Conservation (phyloP, 2,329 filamentous ascomycete genomes). For the Scortechinia acanthostroma region DNA sequence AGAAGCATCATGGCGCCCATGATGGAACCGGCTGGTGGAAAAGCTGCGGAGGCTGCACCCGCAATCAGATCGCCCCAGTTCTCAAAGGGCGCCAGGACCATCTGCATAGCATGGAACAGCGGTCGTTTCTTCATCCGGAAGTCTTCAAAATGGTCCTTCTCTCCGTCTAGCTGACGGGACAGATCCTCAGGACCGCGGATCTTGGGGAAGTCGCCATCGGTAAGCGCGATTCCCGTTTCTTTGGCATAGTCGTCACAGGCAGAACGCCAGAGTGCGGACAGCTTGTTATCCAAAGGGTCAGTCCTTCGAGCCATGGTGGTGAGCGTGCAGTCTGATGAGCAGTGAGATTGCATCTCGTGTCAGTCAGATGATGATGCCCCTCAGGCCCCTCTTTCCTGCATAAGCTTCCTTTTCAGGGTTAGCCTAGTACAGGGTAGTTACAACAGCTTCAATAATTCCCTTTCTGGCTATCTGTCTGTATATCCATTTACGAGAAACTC, state of each 20-base stretch:
- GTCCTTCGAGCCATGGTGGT: not conserved
- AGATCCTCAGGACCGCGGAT: slow-evolving; percentile 2
- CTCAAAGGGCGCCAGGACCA: slow-evolving; percentile 3
- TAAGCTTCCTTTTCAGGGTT: too few species aligned
- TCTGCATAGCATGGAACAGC: slow-evolving; percentile 3
- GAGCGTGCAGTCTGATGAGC: too few species aligned
- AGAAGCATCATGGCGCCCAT: too few species aligned
- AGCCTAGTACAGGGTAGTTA: too few species aligned
- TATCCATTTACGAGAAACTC: too few species aligned
- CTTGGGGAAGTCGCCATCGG: slow-evolving; percentile 1
- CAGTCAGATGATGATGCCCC: too few species aligned
- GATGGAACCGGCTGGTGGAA: too few species aligned
- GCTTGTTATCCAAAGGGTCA: slow-evolving; percentile 2
- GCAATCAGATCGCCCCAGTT: slow-evolving; percentile 3
- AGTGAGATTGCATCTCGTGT: too few species aligned
- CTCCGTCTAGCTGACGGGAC: slow-evolving; percentile 1
- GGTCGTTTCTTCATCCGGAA: slow-evolving; percentile 3
- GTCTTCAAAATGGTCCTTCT: slow-evolving; percentile 3
- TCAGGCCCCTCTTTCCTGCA: too few species aligned
- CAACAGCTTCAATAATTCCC: too few species aligned
- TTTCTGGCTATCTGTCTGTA: too few species aligned
- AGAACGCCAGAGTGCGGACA: not conserved
- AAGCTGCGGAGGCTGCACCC: not conserved
- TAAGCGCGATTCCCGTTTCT: slow-evolving; percentile 1
- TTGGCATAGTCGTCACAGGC: slow-evolving; percentile 3